Base-by-base conservation (phyloP, 345 rosid species). In the Ceriops tagal region DNA sequence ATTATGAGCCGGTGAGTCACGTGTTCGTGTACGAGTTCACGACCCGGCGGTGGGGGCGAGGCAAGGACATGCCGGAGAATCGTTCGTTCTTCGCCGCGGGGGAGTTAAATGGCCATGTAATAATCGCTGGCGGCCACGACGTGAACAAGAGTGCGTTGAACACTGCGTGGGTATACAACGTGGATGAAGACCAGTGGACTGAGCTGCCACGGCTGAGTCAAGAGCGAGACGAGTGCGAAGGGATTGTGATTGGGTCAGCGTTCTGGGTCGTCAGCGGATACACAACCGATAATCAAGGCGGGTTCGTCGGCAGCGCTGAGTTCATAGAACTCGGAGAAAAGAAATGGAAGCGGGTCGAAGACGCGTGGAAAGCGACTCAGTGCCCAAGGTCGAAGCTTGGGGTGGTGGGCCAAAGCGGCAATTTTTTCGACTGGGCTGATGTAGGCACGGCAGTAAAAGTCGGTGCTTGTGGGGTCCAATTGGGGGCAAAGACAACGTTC, bases 221-320 rank as follows among this genome's bases (percentile, higher is more conserved):
- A 69, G 96, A 80, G 77, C 82, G 90, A 43, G 96, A 89, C 69
- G 92, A 89, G 84, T 85, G 92, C 68, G 86, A 84, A 53, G 96
- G 90, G n/a, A 47, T 82, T 2, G 82, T 84, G 24, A 68, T 83
- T 3, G 90, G 80, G 47, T 80, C 71, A 9, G 84, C 79, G 77
- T 87, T 87, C 65, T 89, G 89, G 88, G 90, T 85, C 2, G 84
- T 89, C 31, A 84, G 96, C 53, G 96, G 92, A 24, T 87, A 87
- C 70, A 49, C 72, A 11, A 89, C 92, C 0, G 88, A 87, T 18
- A 71, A 58, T 30, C 96, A 89, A 65, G 96, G 96, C 0, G 69
- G 22, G 62, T 89, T 87, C 24, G 86, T 80, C 11, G 84, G 75
- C 1, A 84, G 84, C 55, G 90, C 85, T 0, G 96, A 87, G 65